Evolutionary conservation across 1,284 basidiomycete species (phyloP).

Genomic region (Cutaneotrichosporon sp.): DNA sequence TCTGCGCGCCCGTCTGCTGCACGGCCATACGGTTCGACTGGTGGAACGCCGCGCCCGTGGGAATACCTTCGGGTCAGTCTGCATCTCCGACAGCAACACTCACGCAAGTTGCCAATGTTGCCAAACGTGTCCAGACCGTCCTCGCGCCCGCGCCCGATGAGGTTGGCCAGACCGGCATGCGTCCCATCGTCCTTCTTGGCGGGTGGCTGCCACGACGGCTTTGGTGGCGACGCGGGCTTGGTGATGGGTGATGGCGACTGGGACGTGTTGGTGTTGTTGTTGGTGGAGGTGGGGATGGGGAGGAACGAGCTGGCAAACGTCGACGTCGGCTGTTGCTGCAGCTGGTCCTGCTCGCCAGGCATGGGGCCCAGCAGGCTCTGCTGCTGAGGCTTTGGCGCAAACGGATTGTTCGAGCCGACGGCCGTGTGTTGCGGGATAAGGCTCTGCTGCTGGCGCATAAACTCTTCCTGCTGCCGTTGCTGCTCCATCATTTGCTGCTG

Average conservation of each 20-base stretch:
- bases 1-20: conserved; percentile 57
- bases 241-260: conserved; percentile 24
- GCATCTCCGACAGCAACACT: conserved; percentile 28
- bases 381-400: conserved; percentile 53
- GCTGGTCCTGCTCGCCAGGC: conserved; percentile 7
- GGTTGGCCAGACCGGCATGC: conserved; percentile 66
- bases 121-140: conserved; percentile 93
- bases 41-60: conserved; percentile 53
- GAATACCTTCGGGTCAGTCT: conserved; percentile 55
- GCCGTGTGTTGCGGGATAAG: conserved; percentile 56
- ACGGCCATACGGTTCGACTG: conserved; percentile 54
- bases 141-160: conserved; percentile 71
- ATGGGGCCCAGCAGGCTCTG: conserved; percentile 27
- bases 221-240: conserved; percentile 25
- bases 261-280: conserved; percentile 9
- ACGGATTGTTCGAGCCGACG: conserved; percentile 90
- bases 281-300: conserved; percentile 26
- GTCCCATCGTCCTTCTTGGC: conserved; percentile 56
- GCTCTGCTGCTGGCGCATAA: conserved; percentile 52
- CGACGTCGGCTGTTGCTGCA: conserved; percentile 8
- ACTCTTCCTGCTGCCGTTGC: conserved; percentile 48
- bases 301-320: conserved; percentile 23
- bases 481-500: conserved; percentile 51
- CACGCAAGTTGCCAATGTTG: conserved; percentile 71
- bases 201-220: conserved; percentile 35